Percentiles rank a stretch among this genome's conserved stretches.
Conservation (phyloP, 169 alveolate genomes). For the Amoebophrya sp. region DNA sequence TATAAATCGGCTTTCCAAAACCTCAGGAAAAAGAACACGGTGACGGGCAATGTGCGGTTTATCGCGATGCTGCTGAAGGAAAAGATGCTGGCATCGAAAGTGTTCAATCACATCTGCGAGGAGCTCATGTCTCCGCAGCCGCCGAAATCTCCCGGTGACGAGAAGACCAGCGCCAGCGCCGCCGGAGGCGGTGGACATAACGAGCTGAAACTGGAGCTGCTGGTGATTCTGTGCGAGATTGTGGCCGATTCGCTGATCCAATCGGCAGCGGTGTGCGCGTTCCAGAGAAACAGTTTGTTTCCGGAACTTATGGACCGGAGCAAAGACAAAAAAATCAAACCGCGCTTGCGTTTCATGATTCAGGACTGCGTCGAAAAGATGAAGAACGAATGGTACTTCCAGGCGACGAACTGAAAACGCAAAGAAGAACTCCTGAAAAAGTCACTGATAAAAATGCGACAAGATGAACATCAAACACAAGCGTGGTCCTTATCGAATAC, state of each 20-base stretch:
- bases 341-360: background rate
- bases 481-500: no score
- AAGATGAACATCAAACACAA: no score
- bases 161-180: no score
- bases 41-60: background rate
- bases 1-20: background rate
- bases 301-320: background rate
- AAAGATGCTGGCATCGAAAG: background rate
- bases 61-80: background rate
- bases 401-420: no score
- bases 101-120: background rate
- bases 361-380: background rate
- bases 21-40: background rate
- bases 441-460: no score
- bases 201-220: background rate
- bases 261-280: background rate
- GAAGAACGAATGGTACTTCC: no score
- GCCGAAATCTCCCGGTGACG: no score
- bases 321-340: background rate
- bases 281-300: background rate
- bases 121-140: no score
- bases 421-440: no score
- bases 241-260: no score
- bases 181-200: no score
- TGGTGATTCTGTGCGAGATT: background rate